phyloP scores from a whole-genome alignment of 495 filamentous ascomycete species.

The Annulohypoxylon moriforme region DNA sequence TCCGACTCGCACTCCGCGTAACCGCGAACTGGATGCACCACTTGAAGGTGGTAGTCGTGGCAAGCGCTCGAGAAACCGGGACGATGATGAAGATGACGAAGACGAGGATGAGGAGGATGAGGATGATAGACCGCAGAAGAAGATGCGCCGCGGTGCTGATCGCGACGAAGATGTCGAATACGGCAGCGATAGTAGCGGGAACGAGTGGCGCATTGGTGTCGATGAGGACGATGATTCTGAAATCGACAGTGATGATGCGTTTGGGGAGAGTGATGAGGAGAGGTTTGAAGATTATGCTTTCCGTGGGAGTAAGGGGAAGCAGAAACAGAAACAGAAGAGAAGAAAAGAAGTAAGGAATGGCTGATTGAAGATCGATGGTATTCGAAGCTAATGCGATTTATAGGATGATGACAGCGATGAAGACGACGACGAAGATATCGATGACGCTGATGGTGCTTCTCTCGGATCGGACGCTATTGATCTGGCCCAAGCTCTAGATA shows the following conservation, averaged over 20 bases:
- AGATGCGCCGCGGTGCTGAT: slow-evolving; percentile 58
- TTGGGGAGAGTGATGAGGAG: slow-evolving; percentile 90
- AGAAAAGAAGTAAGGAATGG: slow-evolving; percentile 55
- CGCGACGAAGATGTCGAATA: slow-evolving; percentile 61
- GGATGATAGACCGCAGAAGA: slow-evolving; percentile 56
- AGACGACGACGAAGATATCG: slow-evolving; percentile 68
- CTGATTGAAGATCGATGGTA: slow-evolving; percentile 37
- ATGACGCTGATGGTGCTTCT: slow-evolving; percentile 63
- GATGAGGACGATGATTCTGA: slow-evolving; percentile 83
- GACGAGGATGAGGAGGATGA: slow-evolving; percentile 65
- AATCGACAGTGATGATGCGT: slow-evolving; percentile 91
- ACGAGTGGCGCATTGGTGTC: slow-evolving; percentile 85
- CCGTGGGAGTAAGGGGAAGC: slow-evolving; percentile 70
- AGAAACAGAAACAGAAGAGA: slow-evolving; percentile 45
- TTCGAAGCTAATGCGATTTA: slow-evolving; percentile 45
- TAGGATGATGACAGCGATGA: slow-evolving; percentile 39
- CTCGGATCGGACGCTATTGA: slow-evolving; percentile 89
- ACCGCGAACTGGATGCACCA: slow-evolving; percentile 57
- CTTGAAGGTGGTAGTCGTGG: slow-evolving; percentile 40
- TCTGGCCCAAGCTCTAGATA: slow-evolving; percentile 82
- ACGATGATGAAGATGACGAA: slow-evolving; percentile 66
- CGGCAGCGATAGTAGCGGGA: slow-evolving; percentile 87
- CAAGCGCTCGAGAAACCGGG: slow-evolving; percentile 58
- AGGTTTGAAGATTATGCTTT: slow-evolving; percentile 81
- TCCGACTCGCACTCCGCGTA: slow-evolving; percentile 54